A percentile compares a stretch with the other conserved stretches of the same genome.
Evolutionary conservation across 2,329 filamentous ascomycete genomes (phyloP).

Genomic region (Pestalotiopsis fici): DNA sequence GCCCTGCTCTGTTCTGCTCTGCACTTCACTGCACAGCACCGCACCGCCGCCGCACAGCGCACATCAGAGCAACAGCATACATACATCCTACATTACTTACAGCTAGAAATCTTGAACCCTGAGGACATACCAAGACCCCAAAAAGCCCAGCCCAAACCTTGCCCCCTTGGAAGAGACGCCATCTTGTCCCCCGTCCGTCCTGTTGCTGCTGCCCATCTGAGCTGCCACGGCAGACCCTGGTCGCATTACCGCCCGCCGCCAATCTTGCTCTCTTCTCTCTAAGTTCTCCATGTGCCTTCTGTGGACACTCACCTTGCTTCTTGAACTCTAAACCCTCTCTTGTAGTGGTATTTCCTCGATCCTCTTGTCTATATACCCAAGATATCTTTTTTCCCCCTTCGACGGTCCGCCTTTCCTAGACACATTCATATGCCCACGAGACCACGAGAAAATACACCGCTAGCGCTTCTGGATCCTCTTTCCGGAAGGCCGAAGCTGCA

Average conservation of each 20-base stretch:
- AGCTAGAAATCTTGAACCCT: too few species aligned
- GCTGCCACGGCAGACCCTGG: constrained; percentile 7
- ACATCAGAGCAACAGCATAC: not conserved
- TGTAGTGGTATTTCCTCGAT: not conserved
- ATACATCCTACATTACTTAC: not conserved
- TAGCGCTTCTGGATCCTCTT: constrained; percentile 26
- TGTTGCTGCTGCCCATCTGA: not conserved
- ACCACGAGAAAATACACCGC: constrained; percentile 25
- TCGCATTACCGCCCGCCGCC: constrained; percentile 3
- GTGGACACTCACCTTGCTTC: constrained; percentile 2
- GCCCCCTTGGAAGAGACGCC: not conserved
- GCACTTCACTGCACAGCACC: not conserved
- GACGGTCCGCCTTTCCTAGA: not conserved
- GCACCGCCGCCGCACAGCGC: not conserved
- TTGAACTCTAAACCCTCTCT: not conserved
- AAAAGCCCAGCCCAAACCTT: not conserved
- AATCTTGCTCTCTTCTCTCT: constrained; percentile 1
- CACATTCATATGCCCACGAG: not conserved
- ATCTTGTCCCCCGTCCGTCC: not conserved
- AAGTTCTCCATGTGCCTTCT: not conserved
- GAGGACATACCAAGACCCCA: not conserved
- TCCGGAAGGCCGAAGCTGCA: constrained; percentile 25
- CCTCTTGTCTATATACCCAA: not conserved
- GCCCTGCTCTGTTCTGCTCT: not conserved
- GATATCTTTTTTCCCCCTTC: not conserved